Evolutionary conservation across 192 early-diverging fungal species (phyloP).

Genomic region (Backusella tarrabulga): DNA sequence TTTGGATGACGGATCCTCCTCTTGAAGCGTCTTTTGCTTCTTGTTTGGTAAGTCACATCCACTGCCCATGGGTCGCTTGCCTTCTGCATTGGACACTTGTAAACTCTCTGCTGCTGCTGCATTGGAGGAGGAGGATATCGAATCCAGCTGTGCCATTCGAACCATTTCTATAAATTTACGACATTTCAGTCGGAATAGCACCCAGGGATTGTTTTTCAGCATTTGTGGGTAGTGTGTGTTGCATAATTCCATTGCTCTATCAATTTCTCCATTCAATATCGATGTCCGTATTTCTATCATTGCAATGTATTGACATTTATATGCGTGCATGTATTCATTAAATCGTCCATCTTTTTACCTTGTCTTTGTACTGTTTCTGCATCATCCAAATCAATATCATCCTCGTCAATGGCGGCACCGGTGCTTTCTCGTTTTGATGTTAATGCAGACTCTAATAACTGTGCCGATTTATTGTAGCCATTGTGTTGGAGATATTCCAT

Average conservation of each 20-base stretch:
- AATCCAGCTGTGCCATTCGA: not conserved
- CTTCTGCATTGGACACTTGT: not conserved
- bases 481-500: not conserved
- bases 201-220: constrained; percentile 54
- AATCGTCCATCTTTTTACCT: not conserved
- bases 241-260: constrained; percentile 64
- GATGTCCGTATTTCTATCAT: constrained; percentile 40
- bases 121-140: too few species aligned
- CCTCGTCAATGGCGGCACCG: not conserved
- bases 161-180: constrained; percentile 90
- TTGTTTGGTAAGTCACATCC: not conserved
- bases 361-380: constrained; percentile 12
- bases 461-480: constrained; percentile 40
- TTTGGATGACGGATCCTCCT: not conserved
- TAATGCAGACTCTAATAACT: constrained; percentile 45
- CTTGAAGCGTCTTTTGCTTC: not conserved
- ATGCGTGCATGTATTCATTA: not conserved
- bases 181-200: constrained; percentile 80
- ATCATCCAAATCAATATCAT: not conserved
- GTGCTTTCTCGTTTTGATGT: not conserved
- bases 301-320: not conserved
- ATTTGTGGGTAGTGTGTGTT: constrained; percentile 69
- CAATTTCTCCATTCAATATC: constrained; percentile 75
- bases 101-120: constrained; percentile 1
- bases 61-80: not conserved